Evolutionary conservation across 2,329 filamentous ascomycete species (phyloP).

Genomic region (Fusarium musae): DNA sequence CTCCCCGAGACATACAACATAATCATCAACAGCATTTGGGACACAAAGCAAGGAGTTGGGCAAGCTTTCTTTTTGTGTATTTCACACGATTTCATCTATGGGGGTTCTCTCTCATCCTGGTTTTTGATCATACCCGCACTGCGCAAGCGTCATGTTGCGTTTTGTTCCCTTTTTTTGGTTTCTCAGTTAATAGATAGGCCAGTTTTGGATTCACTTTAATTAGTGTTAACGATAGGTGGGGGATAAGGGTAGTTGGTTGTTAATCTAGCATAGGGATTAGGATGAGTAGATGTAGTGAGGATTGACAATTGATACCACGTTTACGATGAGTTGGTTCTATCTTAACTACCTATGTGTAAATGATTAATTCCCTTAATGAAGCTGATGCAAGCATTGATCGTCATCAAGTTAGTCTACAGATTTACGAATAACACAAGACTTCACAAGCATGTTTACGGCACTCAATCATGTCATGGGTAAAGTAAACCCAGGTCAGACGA

Average conservation of each 20-base stretch:
- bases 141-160: constrained; percentile 11
- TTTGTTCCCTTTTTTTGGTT: constrained; percentile 13
- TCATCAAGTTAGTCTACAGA: background rate
- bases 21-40: constrained; percentile 37
- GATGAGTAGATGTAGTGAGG: constrained; percentile 30
- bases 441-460: constrained; percentile 18
- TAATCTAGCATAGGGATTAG: constrained; percentile 18
- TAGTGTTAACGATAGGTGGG: constrained; percentile 16
- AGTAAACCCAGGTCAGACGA: constrained; percentile 38
- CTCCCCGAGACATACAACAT: constrained; percentile 16
- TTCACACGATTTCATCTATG: constrained; percentile 25
- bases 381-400: accelerated
- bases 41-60: constrained; percentile 44
- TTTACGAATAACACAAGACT: background rate
- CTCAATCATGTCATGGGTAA: constrained; percentile 36
- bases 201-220: constrained; percentile 24
- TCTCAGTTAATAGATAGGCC: constrained; percentile 9
- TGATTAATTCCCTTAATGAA: too few species aligned
- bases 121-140: constrained; percentile 35
- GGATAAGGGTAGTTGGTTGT: constrained; percentile 17
- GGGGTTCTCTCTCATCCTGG: constrained; percentile 23
- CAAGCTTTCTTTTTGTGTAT: constrained; percentile 32
- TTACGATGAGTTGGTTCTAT: constrained; percentile 6
- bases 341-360: background rate
- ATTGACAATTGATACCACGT: constrained; percentile 43